phyloP scores from a whole-genome alignment of 495 filamentous ascomycete genomes.

The Penicillium riverlandense region DNA sequence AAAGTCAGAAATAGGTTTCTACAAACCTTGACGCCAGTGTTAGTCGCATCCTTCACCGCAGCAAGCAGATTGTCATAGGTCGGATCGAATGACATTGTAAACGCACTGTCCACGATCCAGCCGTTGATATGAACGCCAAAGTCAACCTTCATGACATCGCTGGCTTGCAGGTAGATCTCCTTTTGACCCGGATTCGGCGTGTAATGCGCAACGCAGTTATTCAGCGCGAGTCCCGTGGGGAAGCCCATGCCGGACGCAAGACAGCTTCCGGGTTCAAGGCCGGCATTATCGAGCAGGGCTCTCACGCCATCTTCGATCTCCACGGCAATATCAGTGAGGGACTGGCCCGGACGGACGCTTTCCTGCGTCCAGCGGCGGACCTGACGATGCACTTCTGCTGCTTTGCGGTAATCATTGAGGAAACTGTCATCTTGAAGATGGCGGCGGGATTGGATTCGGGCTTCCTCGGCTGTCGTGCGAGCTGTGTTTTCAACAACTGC shows the following conservation, averaged over 20 bases:
- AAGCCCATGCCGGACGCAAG: conserved; percentile 56
- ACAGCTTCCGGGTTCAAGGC: conserved; percentile 50
- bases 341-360: conserved; percentile 48
- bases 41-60: conserved; percentile 57
- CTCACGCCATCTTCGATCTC: conserved; percentile 56
- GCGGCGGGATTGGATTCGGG: conserved; percentile 40
- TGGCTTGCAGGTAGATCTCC: conserved; percentile 42
- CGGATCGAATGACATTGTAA: conserved; percentile 56
- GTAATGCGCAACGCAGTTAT: conserved; percentile 56
- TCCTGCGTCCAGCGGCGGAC: conserved; percentile 52
- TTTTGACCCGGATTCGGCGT: conserved; percentile 58
- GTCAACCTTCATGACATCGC: conserved; percentile 63
- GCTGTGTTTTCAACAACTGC: conserved; percentile 39
- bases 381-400: conserved; percentile 54
- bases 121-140: conserved; percentile 61
- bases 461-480: conserved; percentile 54
- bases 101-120: conserved; percentile 58
- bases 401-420: conserved; percentile 53
- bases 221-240: conserved; percentile 53
- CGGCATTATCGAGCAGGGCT: conserved; percentile 47
- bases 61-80: conserved; percentile 54
- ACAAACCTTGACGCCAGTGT: conserved; percentile 49
- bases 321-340: conserved; percentile 51
- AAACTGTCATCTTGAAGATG: conserved; percentile 47
- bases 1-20: not conserved